phyloP scores from a whole-genome alignment of 495 filamentous ascomycete species.

The Staphylotrichum longicolle region DNA sequence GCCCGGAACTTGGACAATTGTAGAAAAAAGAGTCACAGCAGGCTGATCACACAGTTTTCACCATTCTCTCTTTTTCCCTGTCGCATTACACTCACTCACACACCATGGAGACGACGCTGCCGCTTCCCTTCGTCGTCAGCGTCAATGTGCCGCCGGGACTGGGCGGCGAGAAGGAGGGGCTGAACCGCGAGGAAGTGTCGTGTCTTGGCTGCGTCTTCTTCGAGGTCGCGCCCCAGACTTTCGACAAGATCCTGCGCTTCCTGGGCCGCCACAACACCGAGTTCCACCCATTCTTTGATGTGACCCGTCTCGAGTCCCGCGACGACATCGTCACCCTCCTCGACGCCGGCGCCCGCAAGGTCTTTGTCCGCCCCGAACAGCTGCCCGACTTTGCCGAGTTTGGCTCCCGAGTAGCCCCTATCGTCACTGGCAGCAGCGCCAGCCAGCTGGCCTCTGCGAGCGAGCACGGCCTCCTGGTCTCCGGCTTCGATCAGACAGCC shows the following conservation, averaged over 20 bases:
- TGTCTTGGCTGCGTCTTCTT: constrained; percentile 77
- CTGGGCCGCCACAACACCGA: constrained; percentile 64
- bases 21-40: constrained; percentile 1
- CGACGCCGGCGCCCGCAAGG: constrained; percentile 80
- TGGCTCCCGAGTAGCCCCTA: constrained; percentile 44
- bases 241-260: constrained; percentile 63
- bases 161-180: constrained; percentile 49
- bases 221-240: constrained; percentile 54
- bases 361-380: constrained; percentile 74
- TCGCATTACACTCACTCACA: neutral
- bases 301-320: constrained; percentile 60
- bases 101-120: constrained; percentile 55
- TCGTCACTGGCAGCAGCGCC: constrained; percentile 34
- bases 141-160: constrained; percentile 56
- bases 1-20: constrained; percentile 1
- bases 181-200: constrained; percentile 67
- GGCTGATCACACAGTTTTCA: neutral
- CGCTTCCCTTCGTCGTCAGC: constrained; percentile 57
- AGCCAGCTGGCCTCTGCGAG: constrained; percentile 33
- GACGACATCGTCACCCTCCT: constrained; percentile 77
- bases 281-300: constrained; percentile 74
- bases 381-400: constrained; percentile 44
- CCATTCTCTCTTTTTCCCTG: neutral
- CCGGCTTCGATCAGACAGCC: constrained; percentile 44
- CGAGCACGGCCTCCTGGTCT: constrained; percentile 45